These are phyloP conservation scores for Neostapfia colusana DNA, from an alignment of 176 grass and related monocot species.

Conservation along the genomic window DNA sequence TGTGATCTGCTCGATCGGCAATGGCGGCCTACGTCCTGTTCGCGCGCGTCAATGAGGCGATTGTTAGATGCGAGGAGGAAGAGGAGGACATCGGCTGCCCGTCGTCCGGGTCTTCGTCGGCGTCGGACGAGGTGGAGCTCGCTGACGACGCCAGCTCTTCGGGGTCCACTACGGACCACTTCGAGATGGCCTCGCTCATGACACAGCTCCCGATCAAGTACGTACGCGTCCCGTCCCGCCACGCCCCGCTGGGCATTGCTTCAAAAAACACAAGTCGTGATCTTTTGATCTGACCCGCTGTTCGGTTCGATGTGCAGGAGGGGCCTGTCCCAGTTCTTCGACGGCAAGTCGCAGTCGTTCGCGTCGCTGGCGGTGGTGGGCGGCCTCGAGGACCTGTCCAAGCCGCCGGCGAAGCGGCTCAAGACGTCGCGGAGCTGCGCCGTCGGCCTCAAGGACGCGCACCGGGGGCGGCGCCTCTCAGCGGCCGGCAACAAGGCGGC, in stretches of 20 bases:
- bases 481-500: conserved; percentile 22
- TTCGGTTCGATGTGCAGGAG: conserved; percentile 43
- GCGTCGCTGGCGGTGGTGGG: conserved; percentile 55
- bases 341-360: conserved; percentile 85
- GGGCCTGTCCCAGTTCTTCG: conserved; percentile 68
- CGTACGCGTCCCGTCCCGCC: background rate
- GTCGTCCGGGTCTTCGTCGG: conserved; percentile 32
- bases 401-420: conserved; percentile 54
- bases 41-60: conserved; percentile 6
- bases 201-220: conserved; percentile 71
- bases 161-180: conserved; percentile 29
- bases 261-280: background rate
- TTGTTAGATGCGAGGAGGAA: conserved; percentile 25
- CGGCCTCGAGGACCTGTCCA: conserved; percentile 59
- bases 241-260: background rate
- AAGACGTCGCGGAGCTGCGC: conserved; percentile 59
- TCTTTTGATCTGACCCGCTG: conserved; percentile 17
- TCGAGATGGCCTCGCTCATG: conserved; percentile 73
- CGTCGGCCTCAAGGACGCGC: conserved; percentile 49
- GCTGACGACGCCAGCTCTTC: conserved; percentile 59
- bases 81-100: conserved; percentile 54
- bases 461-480: background rate
- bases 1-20: conserved; percentile 4
- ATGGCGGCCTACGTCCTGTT: conserved; percentile 49
- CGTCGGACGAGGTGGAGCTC: conserved; percentile 43